These are phyloP conservation scores for Proliferodiscus dingleyae DNA, from an alignment of 2,329 filamentous ascomycete genomes.

Conservation along the genomic window DNA sequence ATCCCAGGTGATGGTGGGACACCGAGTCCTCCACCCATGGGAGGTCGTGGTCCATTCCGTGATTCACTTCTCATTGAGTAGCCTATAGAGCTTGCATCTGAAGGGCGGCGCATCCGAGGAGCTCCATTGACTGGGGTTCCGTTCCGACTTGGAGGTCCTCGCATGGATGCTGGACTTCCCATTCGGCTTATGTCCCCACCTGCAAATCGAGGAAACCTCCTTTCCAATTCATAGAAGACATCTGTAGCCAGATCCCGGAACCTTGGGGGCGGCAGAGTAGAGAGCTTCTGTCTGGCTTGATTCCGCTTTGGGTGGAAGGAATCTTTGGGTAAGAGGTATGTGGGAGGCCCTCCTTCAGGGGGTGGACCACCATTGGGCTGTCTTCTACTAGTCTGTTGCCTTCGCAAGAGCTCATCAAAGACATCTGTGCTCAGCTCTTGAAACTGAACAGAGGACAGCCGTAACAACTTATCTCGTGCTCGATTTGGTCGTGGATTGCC, in stretches of 20 bases:
- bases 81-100: conserved; percentile 53
- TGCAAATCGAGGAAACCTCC: conserved; percentile 79
- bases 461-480: conserved; percentile 88
- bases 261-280: conserved; percentile 77
- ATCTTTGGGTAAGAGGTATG: conserved; percentile 76
- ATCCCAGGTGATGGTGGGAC: conserved; percentile 57
- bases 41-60: conserved; percentile 35
- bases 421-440: conserved; percentile 97
- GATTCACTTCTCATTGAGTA: conserved; percentile 36
- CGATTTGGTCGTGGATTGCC: conserved; percentile 73
- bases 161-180: conserved; percentile 63
- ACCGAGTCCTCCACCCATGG: conserved; percentile 39
- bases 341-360: conserved; percentile 49
- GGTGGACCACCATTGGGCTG: conserved; percentile 46
- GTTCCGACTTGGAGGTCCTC: conserved; percentile 53
- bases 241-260: conserved; percentile 93
- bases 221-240: conserved; percentile 91
- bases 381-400: conserved; percentile 63
- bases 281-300: conserved; percentile 92
- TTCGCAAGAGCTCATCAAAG: conserved; percentile 86
- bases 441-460: conserved; percentile 88
- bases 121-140: conserved; percentile 57
- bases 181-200: conserved; percentile 63
- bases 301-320: conserved; percentile 96
- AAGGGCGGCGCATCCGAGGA: conserved; percentile 42